Evolutionary conservation across 805 yeast genomes (phyloP), one percentile per base, ranked within the genome.

Genomic region (Brettanomyces bruxellensis): DNA sequence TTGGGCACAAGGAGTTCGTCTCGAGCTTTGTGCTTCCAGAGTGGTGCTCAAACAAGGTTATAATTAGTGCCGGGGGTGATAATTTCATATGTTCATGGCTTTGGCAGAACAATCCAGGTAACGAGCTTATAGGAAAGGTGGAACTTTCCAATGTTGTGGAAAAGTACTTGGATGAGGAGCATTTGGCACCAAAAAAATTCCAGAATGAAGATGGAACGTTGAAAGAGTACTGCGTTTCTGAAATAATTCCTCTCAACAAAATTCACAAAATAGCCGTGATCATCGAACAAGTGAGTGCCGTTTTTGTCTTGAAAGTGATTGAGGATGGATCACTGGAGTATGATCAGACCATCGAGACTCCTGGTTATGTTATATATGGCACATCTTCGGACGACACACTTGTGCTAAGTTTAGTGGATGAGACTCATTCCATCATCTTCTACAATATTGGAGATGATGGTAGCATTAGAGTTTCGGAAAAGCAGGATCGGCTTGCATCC

Each of bases 51-150:
- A 59, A 67, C 4, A 58, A 68, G 23, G 57, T 76, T 18, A 69
- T 93, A 45, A 63, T 90, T 24, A 83, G 93, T 58, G 98, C 83
- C 4, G 99, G 99, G 34, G 99, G 99, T 53, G 99, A 93, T 60
- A 78, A 77, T 45, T 79, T 64, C 53, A 57, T 93, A 11, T 70
- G 76, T 49, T 60, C 79, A 18, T 91, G 98, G 97, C 72, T 86
- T 50, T 89, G 97, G 95, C 62, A 61, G 45, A 58, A 65, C 12
- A 40, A 50, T 5, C 44, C 41, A 3, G 38, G 47, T 5, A 35
- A 38, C 11, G 66, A 75, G 47, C 49, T 84, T 4, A 68, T 70
- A 28, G 70, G 71, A 45, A 68, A 82, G 40, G 38, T 54, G 8
- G 47, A 50, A 9, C 48, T 61, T 9, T 50, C 50, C 7, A 72